These are phyloP conservation scores for Kwoniella dejecticola DNA, from an alignment of 768 basidiomycete species.

Conservation along the genomic window DNA sequence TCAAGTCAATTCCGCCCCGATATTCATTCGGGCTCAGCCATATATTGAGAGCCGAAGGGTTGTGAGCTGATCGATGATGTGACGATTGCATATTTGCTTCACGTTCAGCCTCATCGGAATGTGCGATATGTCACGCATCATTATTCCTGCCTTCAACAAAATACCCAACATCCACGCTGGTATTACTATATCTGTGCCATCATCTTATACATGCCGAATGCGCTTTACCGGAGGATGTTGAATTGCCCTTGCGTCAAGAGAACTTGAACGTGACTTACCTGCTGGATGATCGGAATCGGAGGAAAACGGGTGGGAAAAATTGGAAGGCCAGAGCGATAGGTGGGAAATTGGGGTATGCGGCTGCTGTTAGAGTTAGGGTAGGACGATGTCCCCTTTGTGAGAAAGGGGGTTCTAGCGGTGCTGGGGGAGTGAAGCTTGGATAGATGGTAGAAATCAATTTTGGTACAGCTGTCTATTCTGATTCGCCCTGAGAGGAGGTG, in stretches of 20 bases:
- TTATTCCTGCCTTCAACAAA: conserved; percentile 59
- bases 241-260: conserved; percentile 66
- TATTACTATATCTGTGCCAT: conserved; percentile 79
- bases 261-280: conserved; percentile 59
- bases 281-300: conserved; percentile 52
- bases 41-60: too few relatives aligned
- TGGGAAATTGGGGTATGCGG: conserved; percentile 76
- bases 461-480: too few relatives aligned
- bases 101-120: conserved; percentile 56
- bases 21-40: too few relatives aligned
- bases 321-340: conserved; percentile 55
- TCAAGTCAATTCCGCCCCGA: too few relatives aligned
- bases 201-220: conserved; percentile 84
- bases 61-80: conserved; percentile 1
- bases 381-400: conserved; percentile 78
- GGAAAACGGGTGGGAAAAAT: neutral
- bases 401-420: conserved; percentile 7
- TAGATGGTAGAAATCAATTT: too few relatives aligned
- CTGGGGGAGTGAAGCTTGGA: neutral
- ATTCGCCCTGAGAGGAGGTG: too few relatives aligned
- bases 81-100: neutral
- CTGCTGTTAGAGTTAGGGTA: conserved; percentile 68
- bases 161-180: conserved; percentile 61
- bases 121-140: conserved; percentile 68
- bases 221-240: conserved; percentile 64